Conservation (phyloP, 768 basidiomycete genomes). For the Mycena venus region DNA sequence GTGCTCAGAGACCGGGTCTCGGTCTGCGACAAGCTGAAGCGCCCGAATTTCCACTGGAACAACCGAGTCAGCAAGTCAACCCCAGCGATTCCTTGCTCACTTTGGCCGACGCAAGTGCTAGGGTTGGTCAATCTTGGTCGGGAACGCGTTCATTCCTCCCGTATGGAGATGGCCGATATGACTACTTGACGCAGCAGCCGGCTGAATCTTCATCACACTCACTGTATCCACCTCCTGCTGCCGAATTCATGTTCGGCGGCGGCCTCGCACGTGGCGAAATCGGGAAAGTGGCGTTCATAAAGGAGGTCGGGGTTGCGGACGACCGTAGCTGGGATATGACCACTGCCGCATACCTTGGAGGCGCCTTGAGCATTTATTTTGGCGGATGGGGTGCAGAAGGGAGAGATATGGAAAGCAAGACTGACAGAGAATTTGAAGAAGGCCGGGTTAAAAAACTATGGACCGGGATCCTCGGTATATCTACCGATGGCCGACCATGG, state of each 20-base stretch:
- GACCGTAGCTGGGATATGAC: slow-evolving; percentile 37
- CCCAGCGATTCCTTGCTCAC: slow-evolving; percentile 18
- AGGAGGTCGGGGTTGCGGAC: slow-evolving; percentile 28
- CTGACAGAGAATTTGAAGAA: slow-evolving; percentile 21
- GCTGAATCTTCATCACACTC: neutral
- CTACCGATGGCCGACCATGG: slow-evolving; percentile 63
- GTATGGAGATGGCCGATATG: slow-evolving; percentile 54
- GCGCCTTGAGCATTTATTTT: slow-evolving; percentile 62
- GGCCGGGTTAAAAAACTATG: slow-evolving; percentile 64
- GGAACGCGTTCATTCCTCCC: slow-evolving; percentile 59
- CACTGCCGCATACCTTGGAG: slow-evolving; percentile 58
- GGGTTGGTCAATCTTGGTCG: slow-evolving; percentile 10
- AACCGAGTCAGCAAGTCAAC: neutral
- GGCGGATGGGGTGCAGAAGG: slow-evolving; percentile 59
- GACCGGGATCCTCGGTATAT: slow-evolving; percentile 62
- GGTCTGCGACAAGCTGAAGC: slow-evolving; percentile 15
- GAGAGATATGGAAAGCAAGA: slow-evolving; percentile 16
- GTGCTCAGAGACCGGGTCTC: slow-evolving; percentile 64
- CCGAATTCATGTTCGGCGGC: slow-evolving; percentile 64
- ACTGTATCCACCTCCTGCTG: slow-evolving; percentile 20
- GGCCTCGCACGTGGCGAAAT: slow-evolving; percentile 48
- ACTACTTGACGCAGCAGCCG: slow-evolving; percentile 66
- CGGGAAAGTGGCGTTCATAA: slow-evolving; percentile 1
- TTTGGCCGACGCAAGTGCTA: neutral
- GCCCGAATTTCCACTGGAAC: neutral